Evolutionary conservation across 2,329 filamentous ascomycete genomes (phyloP), one percentile per base, ranked within the genome.

Genomic region (Grosmannia penicillata): DNA sequence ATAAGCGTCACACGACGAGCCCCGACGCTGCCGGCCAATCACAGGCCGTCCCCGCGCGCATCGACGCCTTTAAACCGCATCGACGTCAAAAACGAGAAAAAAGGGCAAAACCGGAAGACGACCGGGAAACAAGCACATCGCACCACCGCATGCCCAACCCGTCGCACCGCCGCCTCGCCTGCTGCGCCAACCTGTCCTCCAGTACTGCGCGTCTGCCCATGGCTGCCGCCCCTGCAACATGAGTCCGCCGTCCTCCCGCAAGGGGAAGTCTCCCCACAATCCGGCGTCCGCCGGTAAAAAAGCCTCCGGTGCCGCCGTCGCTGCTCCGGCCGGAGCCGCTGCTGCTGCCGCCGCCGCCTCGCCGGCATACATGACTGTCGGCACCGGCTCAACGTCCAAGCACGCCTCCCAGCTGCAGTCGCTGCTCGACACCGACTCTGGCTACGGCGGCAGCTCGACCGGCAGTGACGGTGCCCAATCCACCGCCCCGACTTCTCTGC

Each of bases 331-430:
- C 36, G 9, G 8, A n/a, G n/a, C n/a, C n/a, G 8, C 15, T 3
- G 9, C 21, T 11, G 8, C 41, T 24, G 28, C 28, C 45, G 11
- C 25, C 43, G 19, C 45, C 49, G 23, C 51, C 53, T 22, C 48
- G 53, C 30, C n/a, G n/a, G n/a, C n/a, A n/a, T 95, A 87, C 59
- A 83, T 93, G 78, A 93, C 84, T 6, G 83, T 95, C 36, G 89
- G 89, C 41, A 76, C 70, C 47, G 87, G 87, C 38, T 77, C 78
- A 39, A 77, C 81, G 18, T 87, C 87, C 17, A 77, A 85, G 53
- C 83, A 84, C 55, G 87, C 85, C 27, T 73, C 81, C 23, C 78
- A 78, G 39, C 66, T 96, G 28, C 83, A 91, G 58, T 75, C 78
- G 15, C 72, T 93, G 49, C 65, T 96, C 39, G 84, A 93, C 44